phyloP scores from a whole-genome alignment of 805 yeast genomes.

The Saturnispora serradocipensis region DNA sequence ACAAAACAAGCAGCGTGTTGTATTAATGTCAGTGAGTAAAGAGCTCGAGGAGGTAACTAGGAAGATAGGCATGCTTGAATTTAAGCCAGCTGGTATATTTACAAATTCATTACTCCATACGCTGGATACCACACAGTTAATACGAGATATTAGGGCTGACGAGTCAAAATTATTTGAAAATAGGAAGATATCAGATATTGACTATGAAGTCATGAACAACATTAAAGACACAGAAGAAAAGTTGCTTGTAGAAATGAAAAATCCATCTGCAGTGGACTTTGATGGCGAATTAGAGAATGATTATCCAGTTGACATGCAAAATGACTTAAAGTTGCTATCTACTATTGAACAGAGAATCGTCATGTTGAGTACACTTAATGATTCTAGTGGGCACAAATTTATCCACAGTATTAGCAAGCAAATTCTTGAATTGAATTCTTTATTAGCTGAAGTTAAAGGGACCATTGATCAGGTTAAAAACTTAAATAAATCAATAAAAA shows the following conservation, averaged over 20 bases:
- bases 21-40: neutral
- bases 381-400: neutral
- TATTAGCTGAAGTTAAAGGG: neutral
- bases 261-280: neutral
- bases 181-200: constrained; percentile 9
- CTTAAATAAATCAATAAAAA: neutral
- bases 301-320: neutral
- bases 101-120: constrained; percentile 13
- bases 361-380: neutral
- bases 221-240: neutral
- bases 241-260: neutral
- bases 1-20: neutral
- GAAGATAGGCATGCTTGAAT: neutral
- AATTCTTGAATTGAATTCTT: neutral
- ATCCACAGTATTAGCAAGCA: neutral
- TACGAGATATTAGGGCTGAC: constrained; percentile 12
- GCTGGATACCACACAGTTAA: constrained; percentile 11
- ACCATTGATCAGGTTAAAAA: neutral
- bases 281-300: neutral
- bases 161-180: constrained; percentile 10
- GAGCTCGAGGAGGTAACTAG: neutral
- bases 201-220: constrained; percentile 9
- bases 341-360: neutral
- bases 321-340: neutral
- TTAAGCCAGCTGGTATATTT: constrained; percentile 9